A percentile compares a stretch with the other conserved stretches of the same genome.
Evolutionary conservation across 2,329 filamentous ascomycete genomes (phyloP).

Genomic region (Fusarium heterosporum): DNA sequence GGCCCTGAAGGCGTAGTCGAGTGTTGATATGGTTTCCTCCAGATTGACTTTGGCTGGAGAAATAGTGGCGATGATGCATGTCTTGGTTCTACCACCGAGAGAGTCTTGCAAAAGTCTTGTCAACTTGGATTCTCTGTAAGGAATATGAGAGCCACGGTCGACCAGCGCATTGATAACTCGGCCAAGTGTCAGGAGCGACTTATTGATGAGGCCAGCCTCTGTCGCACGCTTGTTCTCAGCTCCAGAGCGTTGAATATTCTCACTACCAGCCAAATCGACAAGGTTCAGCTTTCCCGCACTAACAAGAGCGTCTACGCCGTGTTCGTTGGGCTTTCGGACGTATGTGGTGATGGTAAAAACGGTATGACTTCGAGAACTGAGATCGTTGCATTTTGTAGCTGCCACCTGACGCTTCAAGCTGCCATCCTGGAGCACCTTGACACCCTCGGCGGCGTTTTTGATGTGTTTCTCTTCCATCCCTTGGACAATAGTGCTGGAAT

Average conservation of each 20-base stretch:
- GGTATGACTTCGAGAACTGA: slow-evolving; percentile 96
- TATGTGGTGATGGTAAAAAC: slow-evolving; percentile 96
- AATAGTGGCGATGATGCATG: slow-evolving; percentile 97
- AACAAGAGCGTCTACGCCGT: slow-evolving; percentile 89
- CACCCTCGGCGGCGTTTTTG: slow-evolving; percentile 83
- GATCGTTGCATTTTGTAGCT: slow-evolving; percentile 98
- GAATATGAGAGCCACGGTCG: slow-evolving; percentile 89
- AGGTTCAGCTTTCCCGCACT: slow-evolving; percentile 94
- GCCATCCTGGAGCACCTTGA: slow-evolving; percentile 87
- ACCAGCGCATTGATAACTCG: slow-evolving; percentile 98
- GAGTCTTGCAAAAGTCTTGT: slow-evolving; percentile 96
- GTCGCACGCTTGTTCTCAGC: slow-evolving; percentile 98
- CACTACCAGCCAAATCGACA: slow-evolving; percentile 95
- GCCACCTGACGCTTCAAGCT: slow-evolving; percentile 97
- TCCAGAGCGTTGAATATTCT: slow-evolving; percentile 96
- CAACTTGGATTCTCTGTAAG: slow-evolving; percentile 92
- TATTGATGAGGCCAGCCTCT: slow-evolving; percentile 97
- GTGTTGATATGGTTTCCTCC: slow-evolving; percentile 96
- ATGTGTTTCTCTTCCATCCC: slow-evolving; percentile 98
- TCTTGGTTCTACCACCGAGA: slow-evolving; percentile 93
- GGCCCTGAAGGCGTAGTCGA: slow-evolving; percentile 96
- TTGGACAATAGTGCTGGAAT: slow-evolving; percentile 87
- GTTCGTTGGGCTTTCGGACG: slow-evolving; percentile 82
- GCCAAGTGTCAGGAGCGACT: slow-evolving; percentile 92
- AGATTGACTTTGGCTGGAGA: slow-evolving; percentile 95